Base-by-base conservation (phyloP, 768 basidiomycete genomes). In the Kwoniella sp. region DNA sequence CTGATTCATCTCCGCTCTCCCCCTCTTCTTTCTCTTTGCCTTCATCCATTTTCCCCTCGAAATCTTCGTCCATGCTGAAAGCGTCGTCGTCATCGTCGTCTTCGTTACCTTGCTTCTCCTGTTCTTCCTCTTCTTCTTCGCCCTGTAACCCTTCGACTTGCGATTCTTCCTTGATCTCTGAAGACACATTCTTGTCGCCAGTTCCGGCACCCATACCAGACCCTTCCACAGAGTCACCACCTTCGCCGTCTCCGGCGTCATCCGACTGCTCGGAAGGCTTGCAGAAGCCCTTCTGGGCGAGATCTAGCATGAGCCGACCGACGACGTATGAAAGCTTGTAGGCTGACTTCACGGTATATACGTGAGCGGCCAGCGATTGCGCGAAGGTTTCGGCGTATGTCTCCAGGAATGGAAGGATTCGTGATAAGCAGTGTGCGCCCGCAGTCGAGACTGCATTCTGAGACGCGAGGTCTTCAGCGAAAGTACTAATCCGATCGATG, bases 111-210 rank as follows among this genome's bases (percentile, higher is more conserved):
- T 74, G 61, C 47, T 74, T 64, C 41, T 74, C 52, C 37, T 81
- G 71, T 23, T 89, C 85, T 60, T 87, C 87, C 26, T 81, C 75
- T 28, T 78, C 72, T 22, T 81, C 69, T 22, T 81, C 69, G 15
- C 86, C 90, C 76, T 88, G 86, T 25, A 98, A 83, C 0, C 96
- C 96, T 73, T 99, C 96, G 7, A 98, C 90, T 73, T 99, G 95
- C 73, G 90, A 90, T 81, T 98, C 93, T 62, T 97, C 93, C 75
- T 94, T 89, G 58, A 98, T 93, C 76, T 97, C 91, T 73, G 93
- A 89, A 83, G 91, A 93, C 62, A 93, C 89, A 73, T 97, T 90
- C 78, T 95, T 86, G 30, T 84, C 83, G 0, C 96, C 96, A 1
- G 85, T 83, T 1, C 96, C 96, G 70, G 90, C 87, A 1, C 96